Base-by-base conservation (phyloP, 345 rosid species). In the Lumnitzera racemosa region DNA sequence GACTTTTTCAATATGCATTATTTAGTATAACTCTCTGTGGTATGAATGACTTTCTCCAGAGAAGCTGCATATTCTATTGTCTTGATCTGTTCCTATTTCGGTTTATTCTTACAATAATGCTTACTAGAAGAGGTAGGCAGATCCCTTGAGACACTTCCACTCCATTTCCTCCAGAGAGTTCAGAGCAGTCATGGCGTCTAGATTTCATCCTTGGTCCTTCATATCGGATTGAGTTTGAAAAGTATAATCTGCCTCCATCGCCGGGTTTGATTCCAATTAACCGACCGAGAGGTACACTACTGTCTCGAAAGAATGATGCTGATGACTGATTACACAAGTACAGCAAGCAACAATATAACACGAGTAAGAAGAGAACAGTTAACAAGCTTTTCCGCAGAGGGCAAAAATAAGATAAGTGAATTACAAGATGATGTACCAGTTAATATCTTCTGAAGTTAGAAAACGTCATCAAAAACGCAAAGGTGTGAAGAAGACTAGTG, bases 271-370 rank as follows among this genome's bases (percentile, higher is more conserved):
- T 65, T 49, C 88, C 88, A 15, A 80, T 80, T 24, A 83, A 73
- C 63, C 68, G 66, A 23, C 89, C 89, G 2, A 78, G 67, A 0
- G 89, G 63, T 41, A 72, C 71, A 14, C 80, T 80, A 43, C 50
- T 23, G 50, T 80, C 83, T 61, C 74, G 83, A 72, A 83, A 83
- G 74, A 83, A 80, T 3, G 85, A 83, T 8, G 76, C 80, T 4
- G 83, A 67, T 8, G 88, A 78, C 88, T 80, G 78, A 27, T 56
- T 31, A 13, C 5, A 25, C 41, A 47, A 51, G 49, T 15, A 57
- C 17, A 31, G 16, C 24, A 49, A 53, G 46, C 2, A 31, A 49
- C 51, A 12, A 49, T 52, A 23, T 17, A 0, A 51, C 27, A 52
- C 5, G 9, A 20, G 16, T 0, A 48, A 57, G 4, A 46, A 13